Evolutionary conservation across 2,329 filamentous ascomycete species (phyloP), one percentile per base, ranked within the genome.

Genomic region (Davidsoniella virescens): DNA sequence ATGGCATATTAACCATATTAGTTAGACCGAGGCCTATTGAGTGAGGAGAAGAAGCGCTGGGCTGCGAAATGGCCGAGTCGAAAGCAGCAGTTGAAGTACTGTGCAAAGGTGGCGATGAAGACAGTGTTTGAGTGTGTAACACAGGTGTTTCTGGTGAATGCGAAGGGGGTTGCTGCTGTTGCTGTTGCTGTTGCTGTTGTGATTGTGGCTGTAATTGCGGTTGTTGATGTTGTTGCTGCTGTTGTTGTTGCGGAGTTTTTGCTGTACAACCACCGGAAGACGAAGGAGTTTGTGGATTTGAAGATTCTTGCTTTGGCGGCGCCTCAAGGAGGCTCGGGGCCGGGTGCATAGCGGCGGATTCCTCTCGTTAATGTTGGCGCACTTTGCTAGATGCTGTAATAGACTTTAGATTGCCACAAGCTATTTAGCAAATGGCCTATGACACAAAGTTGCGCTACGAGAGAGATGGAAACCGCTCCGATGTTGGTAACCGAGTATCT

Each of bases 321-420:
- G 59, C 59, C 52, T 65, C 64, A 51, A 59, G 58, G 55, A 67
- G 58, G 56, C 59, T 65, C 42, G 64, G 65, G 49, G 62, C 59
- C 57, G 65, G 61, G 58, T 66, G 65, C 65, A 67, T 67, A 55
- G 54, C 43, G 29, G 29, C 29, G 29, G 6, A 5, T 33, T 33
- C 4, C 6, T 9, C 10, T 2, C 4, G 29, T 12, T 6, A 12
- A 4, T 33, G 12, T 12, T 33, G 29, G 29, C 29, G 29, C 29
- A 12, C 29, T 2, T 12, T 5, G 5, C 12, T 33, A 9, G 8
- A 4, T 33, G 8, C 12, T 33, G 29, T 33, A 33, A 8, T 33
- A 33, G 29, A 33, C 4, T 33, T 8, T 33, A 12, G 29, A 33
- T 33, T 9, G 12, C 29, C 8, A 33, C 29, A 33, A 33, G 5